Percentiles rank a stretch among this genome's conserved stretches.
Evolutionary conservation across 192 early-diverging fungal species (phyloP).

Genomic region (Gaertneriomyces semiglobifer): DNA sequence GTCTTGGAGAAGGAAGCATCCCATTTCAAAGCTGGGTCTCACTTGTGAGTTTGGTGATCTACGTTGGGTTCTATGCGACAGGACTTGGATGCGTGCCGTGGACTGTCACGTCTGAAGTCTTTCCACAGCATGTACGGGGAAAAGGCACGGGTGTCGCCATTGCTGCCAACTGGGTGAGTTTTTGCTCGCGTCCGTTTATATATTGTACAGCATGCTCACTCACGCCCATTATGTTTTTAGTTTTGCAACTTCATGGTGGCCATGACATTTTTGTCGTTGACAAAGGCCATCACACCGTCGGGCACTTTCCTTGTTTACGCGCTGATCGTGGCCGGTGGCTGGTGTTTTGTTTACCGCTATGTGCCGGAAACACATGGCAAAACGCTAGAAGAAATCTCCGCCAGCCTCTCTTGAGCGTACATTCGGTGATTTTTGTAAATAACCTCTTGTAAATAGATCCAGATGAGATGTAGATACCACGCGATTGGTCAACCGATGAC

Average conservation of each 20-base stretch:
- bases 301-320: conserved; percentile 14
- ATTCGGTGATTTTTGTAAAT: no score
- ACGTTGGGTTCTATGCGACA: neutral
- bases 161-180: conserved; percentile 13
- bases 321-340: neutral
- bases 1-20: neutral
- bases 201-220: no score
- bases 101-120: conserved; percentile 8
- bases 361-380: conserved; percentile 14
- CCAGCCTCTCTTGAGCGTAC: no score
- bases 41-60: conserved; percentile 4
- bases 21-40: conserved; percentile 2
- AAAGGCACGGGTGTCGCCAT: conserved; percentile 14
- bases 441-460: no score
- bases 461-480: no score
- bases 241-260: conserved; percentile 1
- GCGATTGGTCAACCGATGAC: no score
- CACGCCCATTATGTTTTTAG: no score
- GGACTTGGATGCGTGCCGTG: conserved; percentile 16
- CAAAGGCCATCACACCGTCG: conserved; percentile 1
- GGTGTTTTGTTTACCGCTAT: conserved; percentile 3
- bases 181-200: neutral
- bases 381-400: neutral
- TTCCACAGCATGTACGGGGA: conserved; percentile 8
- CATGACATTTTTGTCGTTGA: conserved; percentile 3